Evolutionary conservation across 768 basidiomycete genomes (phyloP), one percentile per base, ranked within the genome.

Genomic region (Auriscalpium orientale): DNA sequence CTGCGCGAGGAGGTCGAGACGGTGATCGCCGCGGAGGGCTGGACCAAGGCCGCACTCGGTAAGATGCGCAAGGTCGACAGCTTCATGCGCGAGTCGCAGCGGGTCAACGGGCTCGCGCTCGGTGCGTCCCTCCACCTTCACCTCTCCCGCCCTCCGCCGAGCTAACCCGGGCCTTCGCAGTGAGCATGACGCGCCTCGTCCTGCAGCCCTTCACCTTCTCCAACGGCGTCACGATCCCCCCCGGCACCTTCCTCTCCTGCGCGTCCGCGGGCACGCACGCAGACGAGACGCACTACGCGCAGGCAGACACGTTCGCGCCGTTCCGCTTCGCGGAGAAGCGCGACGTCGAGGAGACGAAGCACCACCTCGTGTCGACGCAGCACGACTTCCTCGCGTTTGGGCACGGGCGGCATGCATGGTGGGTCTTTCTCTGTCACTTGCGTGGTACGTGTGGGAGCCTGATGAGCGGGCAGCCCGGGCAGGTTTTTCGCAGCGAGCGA

Each of bases 201-300:
- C 49, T 71, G 28, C 65, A 71, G 51, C 72, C 75, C 46, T 73
- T 72, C 61, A 73, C 70, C 1, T 72, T 81, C 52, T 75, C 74
- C 4, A 71, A 79, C 60, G 77, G 76, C 6, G 72, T 71, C 1
- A 58, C 62, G 46, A 58, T 80, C 13, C 77, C 76, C 5, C 63
- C 66, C 35, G 76, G 74, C 2, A 70, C 72, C 1, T 63, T 68
- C 33, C 55, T 79, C 8, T 61, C 65, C 9, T 62, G 70, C 2
- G 62, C 74, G 0, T 40, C 62, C 13, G 55, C 55, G 13, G 64
- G 66, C 4, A 67, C 67, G 38, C 76, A 79, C 52, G 45, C 18
- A 21, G 64, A 67, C 50, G 58, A 66, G 55, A 54, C 51, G 12
- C 53, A 69, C 38, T 77, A 76, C 60, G 28, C 59, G 0, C 61